phyloP scores from a whole-genome alignment of 2,329 filamentous ascomycete genomes.

The Penicillium corylophilum region DNA sequence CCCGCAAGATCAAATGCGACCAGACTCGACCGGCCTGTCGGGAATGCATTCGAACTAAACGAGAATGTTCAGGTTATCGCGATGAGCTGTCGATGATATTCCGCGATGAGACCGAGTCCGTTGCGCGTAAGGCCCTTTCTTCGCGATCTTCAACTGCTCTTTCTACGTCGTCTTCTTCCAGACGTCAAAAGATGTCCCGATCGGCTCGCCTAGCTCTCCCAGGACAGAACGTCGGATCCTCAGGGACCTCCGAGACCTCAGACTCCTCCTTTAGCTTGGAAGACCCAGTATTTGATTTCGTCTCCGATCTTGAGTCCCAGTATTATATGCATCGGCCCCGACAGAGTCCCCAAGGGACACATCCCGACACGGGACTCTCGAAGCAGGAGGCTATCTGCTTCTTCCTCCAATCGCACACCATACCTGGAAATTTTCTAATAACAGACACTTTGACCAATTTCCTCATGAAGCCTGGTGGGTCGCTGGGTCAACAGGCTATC shows the following conservation, averaged over 20 bases:
- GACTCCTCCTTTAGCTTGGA: background rate
- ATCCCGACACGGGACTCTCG: slow-evolving; percentile 25
- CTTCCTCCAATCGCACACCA: slow-evolving; percentile 35
- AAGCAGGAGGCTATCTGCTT: slow-evolving; percentile 37
- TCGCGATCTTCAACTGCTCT: background rate
- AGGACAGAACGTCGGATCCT: slow-evolving; percentile 17
- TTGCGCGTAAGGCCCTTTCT: slow-evolving; percentile 52
- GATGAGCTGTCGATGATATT: slow-evolving; percentile 66
- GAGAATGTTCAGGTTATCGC: slow-evolving; percentile 64
- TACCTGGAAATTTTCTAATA: slow-evolving; percentile 30
- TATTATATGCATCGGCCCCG: slow-evolving; percentile 15
- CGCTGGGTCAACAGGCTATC: slow-evolving; percentile 33
- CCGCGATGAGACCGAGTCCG: slow-evolving; percentile 64
- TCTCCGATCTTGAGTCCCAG: slow-evolving; percentile 14
- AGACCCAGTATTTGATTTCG: slow-evolving; percentile 15
- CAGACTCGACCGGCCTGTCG: slow-evolving; percentile 60
- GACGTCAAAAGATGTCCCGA: slow-evolving; percentile 10
- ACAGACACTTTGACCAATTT: slow-evolving; percentile 23
- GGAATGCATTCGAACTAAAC: slow-evolving; percentile 61
- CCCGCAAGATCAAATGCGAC: slow-evolving; percentile 55
- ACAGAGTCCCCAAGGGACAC: slow-evolving; percentile 21
- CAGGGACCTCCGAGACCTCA: slow-evolving; percentile 12
- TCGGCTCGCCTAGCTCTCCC: slow-evolving; percentile 27
- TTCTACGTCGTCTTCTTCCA: background rate
- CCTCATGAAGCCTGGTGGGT: slow-evolving; percentile 15